Evolutionary conservation across 1,139 yeast species (phyloP), one percentile per base, ranked within the genome.

Genomic region (Kazachstania sp.): DNA sequence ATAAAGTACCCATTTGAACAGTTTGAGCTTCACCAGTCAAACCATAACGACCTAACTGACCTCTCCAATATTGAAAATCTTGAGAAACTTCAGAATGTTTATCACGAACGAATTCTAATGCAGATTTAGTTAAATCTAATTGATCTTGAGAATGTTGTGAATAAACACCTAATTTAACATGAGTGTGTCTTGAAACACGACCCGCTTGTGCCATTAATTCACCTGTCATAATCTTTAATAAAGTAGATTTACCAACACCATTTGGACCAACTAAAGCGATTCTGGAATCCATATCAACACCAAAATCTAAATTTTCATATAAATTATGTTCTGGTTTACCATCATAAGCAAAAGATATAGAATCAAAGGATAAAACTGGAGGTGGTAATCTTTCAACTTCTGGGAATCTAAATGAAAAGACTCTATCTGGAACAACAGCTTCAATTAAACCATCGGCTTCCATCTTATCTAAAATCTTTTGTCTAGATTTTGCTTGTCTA

Each of bases 211-310:
- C 88, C 58, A 76, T 79, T 64, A 92, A 78, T 59, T 79, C 82
- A 71, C 98, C 98, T 64, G 95, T 95, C 95, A 94, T 92, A 65
- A 92, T 78, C 70, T 92, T 92, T 67, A 92, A 81, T 66, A 92
- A 74, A 26, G 99, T 92, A 46, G 97, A 90, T 72, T 92, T 92
- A 76, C 98, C 98, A 60, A 92, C 90, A 85, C 99, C 99, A 71
- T 92, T 92, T 66, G 98, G 97, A 40, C 99, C 99, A 52, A 92
- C 98, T 50, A 92, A 78, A 42, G 98, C 98, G 63, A 90, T 83
- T 75, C 99, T 84, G 39, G 97, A 88, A 71, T 92, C 99, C 97
- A 92, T 90, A 77, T 94, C 98, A 54, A 92, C 92, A 83, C 98
- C 98, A 61, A 92, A 92, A 67, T 88, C 94, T 67, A 92, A 78